Base-by-base conservation (phyloP, 495 filamentous ascomycete species). In the Aspergillus asperescens region DNA sequence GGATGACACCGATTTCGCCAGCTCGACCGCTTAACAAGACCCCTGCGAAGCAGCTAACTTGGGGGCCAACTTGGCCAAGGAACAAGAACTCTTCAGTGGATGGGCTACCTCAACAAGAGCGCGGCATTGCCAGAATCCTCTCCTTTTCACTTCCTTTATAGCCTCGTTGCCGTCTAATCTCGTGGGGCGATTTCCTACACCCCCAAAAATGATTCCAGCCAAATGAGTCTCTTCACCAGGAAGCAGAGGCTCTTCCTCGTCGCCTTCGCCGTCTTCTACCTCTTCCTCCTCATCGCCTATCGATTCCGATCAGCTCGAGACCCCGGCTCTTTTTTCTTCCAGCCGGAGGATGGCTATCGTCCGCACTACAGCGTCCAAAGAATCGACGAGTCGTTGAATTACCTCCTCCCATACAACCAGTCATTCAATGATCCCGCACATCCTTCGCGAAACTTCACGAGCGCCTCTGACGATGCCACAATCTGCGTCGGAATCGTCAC, bases 401-500 rank as follows among this genome's bases (percentile, higher is more conserved):
- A 48, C 35, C 52, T 65, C 5, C 50, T 58, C 20, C 37, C 52
- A 8, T 59, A 45, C 34, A 63, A 63, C n/a, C 52, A 60, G 8
- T 55, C 52, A 1, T 31, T 23, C 20, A 41, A 34, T 8, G 25
- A n/a, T 31, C 27, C 25, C 20, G 40, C 18, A 9, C 44, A 23
- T 24, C 34, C 34, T 12, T 19, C 48, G 13, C 40, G 12, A 25
- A 40, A 56, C 25, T 43, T 47, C 18, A 29, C 57, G 7, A 6
- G 27, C 19, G 16, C 39, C 12, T 22, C 35, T 18, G 38, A 55
- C 45, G 40, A 52, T 48, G 58, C 38, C 18, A 39, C 55, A 12
- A 61, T 69, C 47, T 73, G 69, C 35, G 54, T 73, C 22, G 66
- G 64, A 1, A 61, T 71, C 51, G 68, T 69, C 25, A 73, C 66